These are phyloP conservation scores for Coemansia sp. DNA, from an alignment of 192 early-diverging fungal genomes.

Conservation along the genomic window DNA sequence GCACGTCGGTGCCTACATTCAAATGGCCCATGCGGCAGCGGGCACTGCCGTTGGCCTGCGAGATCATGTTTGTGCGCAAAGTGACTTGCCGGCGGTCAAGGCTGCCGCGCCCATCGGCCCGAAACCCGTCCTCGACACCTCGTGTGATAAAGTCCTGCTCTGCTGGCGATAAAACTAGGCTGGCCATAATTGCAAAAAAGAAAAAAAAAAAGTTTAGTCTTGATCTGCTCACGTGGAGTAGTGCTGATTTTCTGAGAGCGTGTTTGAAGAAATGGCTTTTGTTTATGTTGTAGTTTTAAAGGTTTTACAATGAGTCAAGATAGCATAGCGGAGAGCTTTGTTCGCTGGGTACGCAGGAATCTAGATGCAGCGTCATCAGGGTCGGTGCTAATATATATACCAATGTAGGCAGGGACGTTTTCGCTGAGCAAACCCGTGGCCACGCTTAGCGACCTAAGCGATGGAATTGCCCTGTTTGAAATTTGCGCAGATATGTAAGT, in stretches of 20 bases:
- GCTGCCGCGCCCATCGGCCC: slow-evolving; percentile 83
- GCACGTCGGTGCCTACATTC: slow-evolving; percentile 80
- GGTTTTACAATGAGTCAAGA: slow-evolving; percentile 34
- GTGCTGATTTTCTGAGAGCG: too few relatives aligned
- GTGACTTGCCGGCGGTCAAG: slow-evolving; percentile 73
- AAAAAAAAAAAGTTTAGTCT: not conserved
- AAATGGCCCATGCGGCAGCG: slow-evolving; percentile 59
- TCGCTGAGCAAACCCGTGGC: slow-evolving; percentile 41
- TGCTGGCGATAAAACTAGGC: slow-evolving; percentile 65
- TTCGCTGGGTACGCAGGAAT: slow-evolving; percentile 43
- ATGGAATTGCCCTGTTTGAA: slow-evolving; percentile 79
- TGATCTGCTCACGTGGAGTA: too few relatives aligned
- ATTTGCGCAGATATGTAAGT: slow-evolving; percentile 82
- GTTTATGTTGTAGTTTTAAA: too few relatives aligned
- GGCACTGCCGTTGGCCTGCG: slow-evolving; percentile 88
- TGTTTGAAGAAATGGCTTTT: too few relatives aligned
- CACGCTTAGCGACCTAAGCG: slow-evolving; percentile 63
- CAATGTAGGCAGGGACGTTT: slow-evolving; percentile 45
- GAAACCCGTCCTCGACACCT: slow-evolving; percentile 75
- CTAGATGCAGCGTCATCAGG: not conserved
- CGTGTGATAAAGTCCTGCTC: slow-evolving; percentile 81
- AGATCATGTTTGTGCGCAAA: slow-evolving; percentile 83
- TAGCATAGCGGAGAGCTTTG: slow-evolving; percentile 49
- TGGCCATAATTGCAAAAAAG: slow-evolving; percentile 35
- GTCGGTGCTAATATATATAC: not conserved